Evolutionary conservation across 2,329 filamentous ascomycete genomes (phyloP), one percentile per base, ranked within the genome.

Genomic region (Ceratocystis lukuohia): DNA sequence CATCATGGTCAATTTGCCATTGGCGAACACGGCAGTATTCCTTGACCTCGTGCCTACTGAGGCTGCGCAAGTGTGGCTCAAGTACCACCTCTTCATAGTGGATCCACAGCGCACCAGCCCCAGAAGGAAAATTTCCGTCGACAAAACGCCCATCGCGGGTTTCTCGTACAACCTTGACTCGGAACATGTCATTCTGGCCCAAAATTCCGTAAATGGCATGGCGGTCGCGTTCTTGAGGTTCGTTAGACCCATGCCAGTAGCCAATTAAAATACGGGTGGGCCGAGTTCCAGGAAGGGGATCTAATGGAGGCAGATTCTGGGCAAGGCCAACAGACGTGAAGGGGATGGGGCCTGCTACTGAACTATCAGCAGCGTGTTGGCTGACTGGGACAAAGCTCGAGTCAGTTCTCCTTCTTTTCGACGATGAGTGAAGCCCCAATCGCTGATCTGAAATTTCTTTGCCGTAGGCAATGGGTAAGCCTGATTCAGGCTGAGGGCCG

Each of bases 181-280:
- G 76, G 71, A 87, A 86, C 79, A 84, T 85, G 69, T 86, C 83
- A 66, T 85, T 85, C 20, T 80, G 79, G 0, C 83, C 83, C 0
- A 87, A 73, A 10, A 87, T 84, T 2, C 84, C 84, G 65, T 82
- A 84, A 0, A 86, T 82, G 0, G 84, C 84, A 70, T 87, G 84
- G 64, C 83, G 82, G 70, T 86, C 78, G 12, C 74, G 74, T 1
- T 75, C 71, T 1, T 78, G 73, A 0, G 71, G 50, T 62, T 81
- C 79, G 41, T 76, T 79, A 0, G 83, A 86, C 12, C 79, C 78
- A 65, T 76, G 77, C 84, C 84, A 87, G 71, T 79, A 80, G 0
- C 84, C 84, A 1, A 87, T 73, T 1, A 85, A 74, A 62, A 85
- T 83, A 7, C 81, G 77, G 0, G 82, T 84, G 0, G 82, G 82